These are phyloP conservation scores for Lachancea fermentati DNA, from an alignment of 805 yeast species.

Conservation along the genomic window DNA sequence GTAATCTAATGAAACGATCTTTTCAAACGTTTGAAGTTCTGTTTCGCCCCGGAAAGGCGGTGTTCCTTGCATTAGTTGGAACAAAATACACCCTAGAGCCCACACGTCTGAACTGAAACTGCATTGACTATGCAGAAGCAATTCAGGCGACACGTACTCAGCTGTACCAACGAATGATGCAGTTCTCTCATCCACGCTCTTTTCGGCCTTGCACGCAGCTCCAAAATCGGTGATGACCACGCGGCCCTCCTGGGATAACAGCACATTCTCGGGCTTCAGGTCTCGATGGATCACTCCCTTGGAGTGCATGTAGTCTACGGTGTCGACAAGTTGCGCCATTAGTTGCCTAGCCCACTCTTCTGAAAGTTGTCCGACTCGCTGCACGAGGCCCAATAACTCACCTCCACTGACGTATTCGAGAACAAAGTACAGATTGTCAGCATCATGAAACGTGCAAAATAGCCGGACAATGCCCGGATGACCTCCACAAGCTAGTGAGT, in stretches of 20 bases:
- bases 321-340: conserved; percentile 82
- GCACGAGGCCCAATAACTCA: conserved; percentile 76
- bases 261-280: conserved; percentile 87
- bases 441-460: conserved; percentile 93
- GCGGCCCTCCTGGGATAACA: conserved; percentile 79
- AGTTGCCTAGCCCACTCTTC: conserved; percentile 75
- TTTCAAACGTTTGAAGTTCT: conserved; percentile 82
- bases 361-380: conserved; percentile 70
- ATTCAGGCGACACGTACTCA: conserved; percentile 91
- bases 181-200: conserved; percentile 25
- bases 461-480: conserved; percentile 94
- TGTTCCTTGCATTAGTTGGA: conserved; percentile 72
- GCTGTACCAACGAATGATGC: conserved; percentile 97
- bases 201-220: conserved; percentile 64
- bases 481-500: conserved; percentile 61
- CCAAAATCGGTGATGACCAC: conserved; percentile 95
- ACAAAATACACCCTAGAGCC: conserved; percentile 89
- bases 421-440: conserved; percentile 79
- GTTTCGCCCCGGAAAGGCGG: conserved; percentile 89
- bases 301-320: conserved; percentile 80
- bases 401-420: conserved; percentile 94
- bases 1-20: conserved; percentile 74
- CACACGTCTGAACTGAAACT: conserved; percentile 85
- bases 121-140: conserved; percentile 69
- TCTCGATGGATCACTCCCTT: conserved; percentile 92